Conservation (phyloP, 495 filamentous ascomycete genomes). For the Niebla homalea region DNA sequence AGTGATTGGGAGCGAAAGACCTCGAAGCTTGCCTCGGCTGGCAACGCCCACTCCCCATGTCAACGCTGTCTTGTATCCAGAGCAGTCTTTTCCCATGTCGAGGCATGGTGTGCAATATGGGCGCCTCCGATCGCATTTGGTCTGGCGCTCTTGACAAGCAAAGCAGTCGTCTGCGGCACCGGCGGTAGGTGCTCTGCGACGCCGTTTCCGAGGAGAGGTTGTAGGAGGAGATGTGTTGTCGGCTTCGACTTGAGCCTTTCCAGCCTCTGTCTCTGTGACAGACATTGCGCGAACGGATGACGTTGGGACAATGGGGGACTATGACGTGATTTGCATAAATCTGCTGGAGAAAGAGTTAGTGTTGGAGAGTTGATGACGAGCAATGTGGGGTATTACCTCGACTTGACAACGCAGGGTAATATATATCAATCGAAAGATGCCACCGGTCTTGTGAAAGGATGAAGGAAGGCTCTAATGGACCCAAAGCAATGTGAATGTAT, state of each 20-base stretch:
- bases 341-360: background rate
- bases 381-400: background rate
- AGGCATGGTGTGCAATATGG: slow-evolving; percentile 95
- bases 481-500: background rate
- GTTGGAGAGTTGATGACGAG: background rate
- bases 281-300: slow-evolving; percentile 4
- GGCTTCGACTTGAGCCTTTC: slow-evolving; percentile 1
- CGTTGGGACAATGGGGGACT: background rate
- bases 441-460: background rate
- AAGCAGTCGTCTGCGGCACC: slow-evolving; percentile 95
- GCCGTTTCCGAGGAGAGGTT: slow-evolving; percentile 55
- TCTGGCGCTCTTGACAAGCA: slow-evolving; percentile 68
- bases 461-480: background rate
- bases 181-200: slow-evolving; percentile 75
- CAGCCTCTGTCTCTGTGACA: slow-evolving; percentile 7
- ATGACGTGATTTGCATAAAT: background rate
- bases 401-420: background rate
- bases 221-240: slow-evolving; percentile 9
- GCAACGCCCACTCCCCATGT: slow-evolving; percentile 98
- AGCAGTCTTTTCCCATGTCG: slow-evolving; percentile 82
- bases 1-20: slow-evolving; percentile 71
- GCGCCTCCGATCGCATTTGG: slow-evolving; percentile 79
- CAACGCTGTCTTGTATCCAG: slow-evolving; percentile 91
- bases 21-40: slow-evolving; percentile 87
- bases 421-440: background rate